Percentiles rank a stretch among this genome's conserved stretches.
Conservation (phyloP, 768 basidiomycete genomes). For the Lactarius akahatsu region DNA sequence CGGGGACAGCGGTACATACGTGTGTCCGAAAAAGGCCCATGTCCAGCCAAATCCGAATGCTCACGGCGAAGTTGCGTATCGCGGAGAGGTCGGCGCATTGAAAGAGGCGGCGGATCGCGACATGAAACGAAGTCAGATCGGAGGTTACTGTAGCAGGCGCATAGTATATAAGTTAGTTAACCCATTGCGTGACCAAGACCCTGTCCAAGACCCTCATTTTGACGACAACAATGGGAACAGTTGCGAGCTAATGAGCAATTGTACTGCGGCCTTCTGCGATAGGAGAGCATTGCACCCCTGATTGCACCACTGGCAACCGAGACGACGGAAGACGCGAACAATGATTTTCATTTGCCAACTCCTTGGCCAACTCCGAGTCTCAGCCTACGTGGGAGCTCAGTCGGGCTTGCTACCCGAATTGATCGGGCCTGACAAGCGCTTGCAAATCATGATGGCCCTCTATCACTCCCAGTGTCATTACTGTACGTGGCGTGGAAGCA, state of each 20-base stretch:
- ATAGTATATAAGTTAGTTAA: too few relatives aligned
- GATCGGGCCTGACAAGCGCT: background rate
- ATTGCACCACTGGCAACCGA: too few relatives aligned
- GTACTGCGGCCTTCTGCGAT: background rate
- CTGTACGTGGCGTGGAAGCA: background rate
- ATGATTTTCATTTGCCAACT: too few relatives aligned
- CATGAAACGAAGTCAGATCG: background rate
- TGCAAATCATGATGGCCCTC: background rate
- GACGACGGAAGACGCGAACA: too few relatives aligned
- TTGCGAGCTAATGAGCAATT: background rate
- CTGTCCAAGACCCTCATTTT: background rate
- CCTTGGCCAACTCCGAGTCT: too few relatives aligned
- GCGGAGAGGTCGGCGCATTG: background rate
- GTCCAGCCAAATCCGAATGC: conserved; percentile 31
- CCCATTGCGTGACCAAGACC: background rate
- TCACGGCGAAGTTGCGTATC: background rate
- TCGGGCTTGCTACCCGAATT: background rate
- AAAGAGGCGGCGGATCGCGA: background rate
- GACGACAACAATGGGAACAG: background rate
- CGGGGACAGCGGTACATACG: background rate
- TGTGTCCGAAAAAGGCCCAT: conserved; percentile 34
- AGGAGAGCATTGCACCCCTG: too few relatives aligned
- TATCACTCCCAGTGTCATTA: background rate
- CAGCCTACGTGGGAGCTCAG: too few relatives aligned
- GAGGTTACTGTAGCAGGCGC: background rate